These are phyloP conservation scores for Imleria badia DNA, from an alignment of 768 basidiomycete species.

Conservation along the genomic window DNA sequence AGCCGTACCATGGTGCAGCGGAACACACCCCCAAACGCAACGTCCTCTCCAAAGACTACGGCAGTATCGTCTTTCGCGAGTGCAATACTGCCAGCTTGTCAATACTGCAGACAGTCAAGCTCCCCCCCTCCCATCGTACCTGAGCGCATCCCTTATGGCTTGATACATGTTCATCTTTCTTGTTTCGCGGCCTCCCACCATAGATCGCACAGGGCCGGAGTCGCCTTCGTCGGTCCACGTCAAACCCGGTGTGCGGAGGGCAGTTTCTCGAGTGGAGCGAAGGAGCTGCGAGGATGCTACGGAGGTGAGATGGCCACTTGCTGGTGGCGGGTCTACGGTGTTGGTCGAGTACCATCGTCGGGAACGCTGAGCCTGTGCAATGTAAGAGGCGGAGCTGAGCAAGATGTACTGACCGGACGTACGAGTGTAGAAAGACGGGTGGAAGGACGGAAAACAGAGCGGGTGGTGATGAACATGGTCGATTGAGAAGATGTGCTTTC, in stretches of 20 bases:
- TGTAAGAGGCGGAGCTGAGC: neutral
- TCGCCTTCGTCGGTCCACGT: slow-evolving; percentile 65
- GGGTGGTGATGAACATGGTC: slow-evolving; percentile 24
- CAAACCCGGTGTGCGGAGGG: slow-evolving; percentile 71
- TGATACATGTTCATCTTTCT: slow-evolving; percentile 97
- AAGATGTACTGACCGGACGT: slow-evolving; percentile 1
- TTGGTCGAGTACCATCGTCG: slow-evolving; percentile 51
- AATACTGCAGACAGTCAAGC: neutral
- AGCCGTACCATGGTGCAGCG: slow-evolving; percentile 81
- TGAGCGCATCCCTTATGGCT: slow-evolving; percentile 87
- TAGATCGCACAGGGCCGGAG: slow-evolving; percentile 39
- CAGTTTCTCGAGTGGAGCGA: slow-evolving; percentile 61
- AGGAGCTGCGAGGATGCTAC: slow-evolving; percentile 69
- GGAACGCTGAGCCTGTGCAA: slow-evolving; percentile 1
- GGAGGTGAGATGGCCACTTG: slow-evolving; percentile 76
- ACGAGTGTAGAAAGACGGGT: slow-evolving; percentile 19
- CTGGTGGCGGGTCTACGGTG: slow-evolving; percentile 61
- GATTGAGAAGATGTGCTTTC: slow-evolving; percentile 3
- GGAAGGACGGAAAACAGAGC: slow-evolving; percentile 18
- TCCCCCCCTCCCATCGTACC: slow-evolving; percentile 43
- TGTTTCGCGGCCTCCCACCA: slow-evolving; percentile 77
- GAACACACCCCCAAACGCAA: slow-evolving; percentile 94
- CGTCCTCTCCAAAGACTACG: slow-evolving; percentile 89
- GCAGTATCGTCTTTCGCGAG: slow-evolving; percentile 83
- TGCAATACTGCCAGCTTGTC: slow-evolving; percentile 58